These are phyloP conservation scores for Asterella californica DNA, from an alignment of 225 moss, liverwort and hornwort species.

Conservation along the genomic window DNA sequence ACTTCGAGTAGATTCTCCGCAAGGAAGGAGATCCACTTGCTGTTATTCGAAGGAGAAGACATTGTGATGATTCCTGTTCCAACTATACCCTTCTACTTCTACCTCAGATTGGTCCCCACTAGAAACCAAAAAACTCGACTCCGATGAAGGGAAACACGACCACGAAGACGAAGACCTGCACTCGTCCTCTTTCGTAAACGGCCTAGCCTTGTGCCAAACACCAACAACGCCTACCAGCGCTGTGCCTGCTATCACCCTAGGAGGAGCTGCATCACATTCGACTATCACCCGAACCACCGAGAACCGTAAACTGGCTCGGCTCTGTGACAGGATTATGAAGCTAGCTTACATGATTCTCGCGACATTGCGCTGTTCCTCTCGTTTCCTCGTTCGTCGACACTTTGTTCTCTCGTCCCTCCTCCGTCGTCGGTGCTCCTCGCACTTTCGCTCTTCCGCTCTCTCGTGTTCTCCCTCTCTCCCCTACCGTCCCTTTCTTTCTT, in stretches of 20 bases:
- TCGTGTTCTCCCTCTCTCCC: background rate
- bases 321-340: constrained; percentile 14
- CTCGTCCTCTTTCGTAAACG: background rate
- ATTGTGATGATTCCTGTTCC: constrained; percentile 37
- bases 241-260: constrained; percentile 3
- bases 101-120: background rate
- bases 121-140: constrained; percentile 19
- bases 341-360: constrained; percentile 13
- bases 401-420: background rate
- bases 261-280: constrained; percentile 13
- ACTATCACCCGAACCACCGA: background rate
- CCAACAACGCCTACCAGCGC: constrained; percentile 8
- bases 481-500: background rate
- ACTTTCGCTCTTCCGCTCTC: background rate
- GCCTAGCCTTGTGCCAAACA: constrained; percentile 5
- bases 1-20: constrained; percentile 71
- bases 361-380: constrained; percentile 10
- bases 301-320: background rate
- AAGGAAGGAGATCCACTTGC: constrained; percentile 89
- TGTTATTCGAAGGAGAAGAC: constrained; percentile 72
- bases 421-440: background rate
- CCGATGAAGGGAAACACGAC: background rate
- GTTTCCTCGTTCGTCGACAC: background rate
- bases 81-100: constrained; percentile 7
- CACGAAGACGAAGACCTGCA: background rate